Conservation (phyloP, 208 protist genomes). For the Trypanosoma mega region DNA sequence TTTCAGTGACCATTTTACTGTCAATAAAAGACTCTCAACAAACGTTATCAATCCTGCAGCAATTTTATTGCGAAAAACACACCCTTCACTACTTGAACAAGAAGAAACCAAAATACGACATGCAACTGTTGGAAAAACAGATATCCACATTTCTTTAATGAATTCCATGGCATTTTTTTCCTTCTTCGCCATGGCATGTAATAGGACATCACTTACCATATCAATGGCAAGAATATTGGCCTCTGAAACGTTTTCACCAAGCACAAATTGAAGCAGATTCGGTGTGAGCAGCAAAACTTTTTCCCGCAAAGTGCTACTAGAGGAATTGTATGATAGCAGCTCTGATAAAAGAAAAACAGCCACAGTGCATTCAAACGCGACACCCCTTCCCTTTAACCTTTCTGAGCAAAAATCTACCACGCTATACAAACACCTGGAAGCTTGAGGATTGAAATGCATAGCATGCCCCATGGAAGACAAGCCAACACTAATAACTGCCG, state of each 20-base stretch:
- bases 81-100: background rate
- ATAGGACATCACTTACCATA: constrained; percentile 8
- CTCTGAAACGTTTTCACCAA: constrained; percentile 1
- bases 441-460: background rate
- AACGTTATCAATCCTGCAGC: constrained; percentile 18
- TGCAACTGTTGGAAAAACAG: constrained; percentile 10
- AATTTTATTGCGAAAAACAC: constrained; percentile 6
- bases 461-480: background rate
- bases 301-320: background rate
- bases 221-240: constrained; percentile 5
- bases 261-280: constrained; percentile 3
- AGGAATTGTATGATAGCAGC: background rate
- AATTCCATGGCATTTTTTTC: constrained; percentile 1
- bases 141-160: constrained; percentile 12
- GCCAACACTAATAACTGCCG: constrained; percentile 26
- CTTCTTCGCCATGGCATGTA: background rate
- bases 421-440: background rate
- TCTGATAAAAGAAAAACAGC: constrained; percentile 8
- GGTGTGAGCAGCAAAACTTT: constrained; percentile 5
- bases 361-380: background rate
- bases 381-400: constrained; percentile 22
- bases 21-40: constrained; percentile 33
- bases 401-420: constrained; percentile 30
- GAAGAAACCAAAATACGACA: background rate
- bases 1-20: constrained; percentile 37